A percentile compares a stretch with the other conserved stretches of the same genome.
phyloP scores from a whole-genome alignment of 108 stramenopile species.

The Nannochloropsis gaditana region DNA sequence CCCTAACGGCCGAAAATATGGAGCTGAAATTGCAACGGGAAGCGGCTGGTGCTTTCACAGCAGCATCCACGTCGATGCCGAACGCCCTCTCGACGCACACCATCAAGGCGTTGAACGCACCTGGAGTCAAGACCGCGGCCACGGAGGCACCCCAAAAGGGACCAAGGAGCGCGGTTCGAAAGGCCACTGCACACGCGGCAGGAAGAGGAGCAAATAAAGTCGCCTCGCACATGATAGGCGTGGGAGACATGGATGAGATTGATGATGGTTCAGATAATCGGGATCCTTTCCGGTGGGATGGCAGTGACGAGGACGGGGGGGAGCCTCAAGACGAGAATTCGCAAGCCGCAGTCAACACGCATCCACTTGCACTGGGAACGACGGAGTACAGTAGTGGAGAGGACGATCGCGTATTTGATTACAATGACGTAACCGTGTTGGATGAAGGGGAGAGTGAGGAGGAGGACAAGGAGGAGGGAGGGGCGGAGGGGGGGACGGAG shows the following conservation, averaged over 20 bases:
- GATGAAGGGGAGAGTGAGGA: background rate
- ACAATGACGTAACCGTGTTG: background rate
- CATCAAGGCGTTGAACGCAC: background rate
- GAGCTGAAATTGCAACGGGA: background rate
- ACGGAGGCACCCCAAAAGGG: background rate
- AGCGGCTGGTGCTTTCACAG: background rate
- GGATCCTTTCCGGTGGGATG: background rate
- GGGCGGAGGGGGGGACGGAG: background rate
- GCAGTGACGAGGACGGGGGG: background rate
- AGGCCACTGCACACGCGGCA: background rate
- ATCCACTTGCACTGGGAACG: background rate
- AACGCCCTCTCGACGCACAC: background rate
- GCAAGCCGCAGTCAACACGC: background rate
- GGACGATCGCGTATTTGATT: background rate
- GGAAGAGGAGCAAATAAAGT: background rate
- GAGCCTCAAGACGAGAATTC: background rate
- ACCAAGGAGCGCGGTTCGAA: background rate
- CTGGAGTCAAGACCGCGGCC: too few relatives aligned
- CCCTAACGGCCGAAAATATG: background rate
- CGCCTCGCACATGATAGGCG: background rate
- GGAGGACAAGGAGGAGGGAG: background rate
- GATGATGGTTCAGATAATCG: background rate
- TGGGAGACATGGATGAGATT: background rate
- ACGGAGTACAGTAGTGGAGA: constrained; percentile 5
- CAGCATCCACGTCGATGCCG: background rate